Evolutionary conservation across 164 flowering plant genomes (phyloP), one percentile per base, ranked within the genome.

Genomic region (Macadamia tetraphylla): DNA sequence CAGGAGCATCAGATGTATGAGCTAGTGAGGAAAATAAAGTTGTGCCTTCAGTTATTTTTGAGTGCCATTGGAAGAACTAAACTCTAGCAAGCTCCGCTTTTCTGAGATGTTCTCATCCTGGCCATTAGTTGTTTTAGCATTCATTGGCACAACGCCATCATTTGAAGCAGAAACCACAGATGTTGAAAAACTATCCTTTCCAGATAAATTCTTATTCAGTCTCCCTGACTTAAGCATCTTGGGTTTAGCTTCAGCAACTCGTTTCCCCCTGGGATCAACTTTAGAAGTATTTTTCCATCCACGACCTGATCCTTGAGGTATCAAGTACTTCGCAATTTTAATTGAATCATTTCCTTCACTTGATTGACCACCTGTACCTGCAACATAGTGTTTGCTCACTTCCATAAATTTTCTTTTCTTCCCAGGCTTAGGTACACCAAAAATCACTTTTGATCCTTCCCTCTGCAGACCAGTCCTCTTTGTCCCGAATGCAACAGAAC

Each of bases 361-460:
- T 44, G 31, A 49, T 75, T 84, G 86, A 9, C 68, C 70, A 67
- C 77, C 75, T 63, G 65, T 72, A 67, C 83, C 87, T 62, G 83
- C 77, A 74, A 82, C 86, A 80, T 83, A 87, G 68, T 95, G 97
- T 77, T 89, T 91, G 87, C 99, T 91, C 6, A 92, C 99, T 15
- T 95, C 99, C 99, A 95, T 89, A 69, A 95, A 91, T 70, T 95
- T 95, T 68, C 89, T 83, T 76, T 88, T 95, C 82, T 88, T 95
- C 57, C 98, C 99, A 63, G 98, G 98, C 76, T 87, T 92, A 7
- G 99, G 98, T 72, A 92, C 83, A 57, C 99, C 98, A 80, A 86
- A 84, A 72, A 92, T 68, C 65, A 87, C 88, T 81, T 78, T 79
- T 8, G 97, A 85, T 67, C 92, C 94, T 80, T 83, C 94, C 78